Base-by-base conservation (phyloP, 164 flowering plant genomes). In the Vitis rupestris region DNA sequence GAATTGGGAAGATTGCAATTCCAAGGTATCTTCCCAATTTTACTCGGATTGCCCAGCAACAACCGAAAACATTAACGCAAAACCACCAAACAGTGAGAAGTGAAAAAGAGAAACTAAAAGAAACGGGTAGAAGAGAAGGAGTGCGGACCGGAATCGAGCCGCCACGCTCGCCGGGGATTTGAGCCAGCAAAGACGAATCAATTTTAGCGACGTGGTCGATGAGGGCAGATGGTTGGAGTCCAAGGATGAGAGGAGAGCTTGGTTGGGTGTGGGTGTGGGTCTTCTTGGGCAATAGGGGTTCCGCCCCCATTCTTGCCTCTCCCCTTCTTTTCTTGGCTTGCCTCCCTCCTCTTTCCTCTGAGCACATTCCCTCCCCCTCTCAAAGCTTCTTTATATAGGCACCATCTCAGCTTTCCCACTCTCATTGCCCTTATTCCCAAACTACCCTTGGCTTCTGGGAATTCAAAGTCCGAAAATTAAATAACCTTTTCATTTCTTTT, bases 131-230 rank as follows among this genome's bases (percentile, higher is more conserved):
- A 48, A 11, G 19, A 59, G 30, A 13, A 14, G 27, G 51, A 30
- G 6, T 0, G 44, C 2, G 12, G 82, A 94, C 99, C 70, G 86
- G 88, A 51, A 83, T 81, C 15, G 99, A 94, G 73, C 99, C 99
- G 37, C 97, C 97, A 51, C 81, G 85, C 53, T 92, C 99, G 56
- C 99, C 99, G 17, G 93, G 87, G 67, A 92, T 85, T 74, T 75
- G 87, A 72, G 86, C 75, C 63, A 94, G 90, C 73, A 94, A 75
- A 70, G 95, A 85, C 79, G 78, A 83, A 81, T 92, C 97, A 37
- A 94, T 92, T 67, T 84, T 87, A 13, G 93, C 95, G 8, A 92
- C 91, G 70, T 92, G 91, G 77, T 94, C 99, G 19, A 92, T 79
- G 59, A 94, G 88, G 63, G 97, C 99, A 1, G 96, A 79, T 1